Evolutionary conservation across 2,329 filamentous ascomycete genomes (phyloP).

Genomic region (Colletotrichum godetiae): DNA sequence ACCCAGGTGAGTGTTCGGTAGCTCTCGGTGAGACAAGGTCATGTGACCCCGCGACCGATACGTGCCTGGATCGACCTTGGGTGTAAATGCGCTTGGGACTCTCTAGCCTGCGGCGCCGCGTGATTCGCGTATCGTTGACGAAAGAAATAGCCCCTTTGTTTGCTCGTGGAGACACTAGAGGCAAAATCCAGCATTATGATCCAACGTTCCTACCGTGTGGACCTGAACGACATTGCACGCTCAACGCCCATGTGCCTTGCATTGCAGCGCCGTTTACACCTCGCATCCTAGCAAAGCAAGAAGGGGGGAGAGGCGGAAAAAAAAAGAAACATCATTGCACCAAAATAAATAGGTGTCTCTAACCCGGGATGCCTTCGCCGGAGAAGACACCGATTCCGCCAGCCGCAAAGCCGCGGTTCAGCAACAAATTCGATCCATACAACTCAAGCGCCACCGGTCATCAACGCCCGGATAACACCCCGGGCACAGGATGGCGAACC

Average conservation of each 20-base stretch:
- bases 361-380: constrained; percentile 9
- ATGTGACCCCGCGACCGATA: constrained; percentile 19
- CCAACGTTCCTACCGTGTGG: not conserved
- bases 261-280: not conserved
- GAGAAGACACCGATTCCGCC: constrained; percentile 39
- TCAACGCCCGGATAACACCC: constrained; percentile 77
- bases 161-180: not conserved
- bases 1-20: not conserved
- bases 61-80: constrained; percentile 13
- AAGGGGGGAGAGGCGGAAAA: too few species aligned
- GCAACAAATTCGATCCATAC: constrained; percentile 72
- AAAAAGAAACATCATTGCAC: not conserved
- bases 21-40: not conserved
- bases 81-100: constrained; percentile 16
- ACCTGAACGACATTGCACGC: not conserved
- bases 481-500: constrained; percentile 76
- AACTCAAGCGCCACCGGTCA: constrained; percentile 82
- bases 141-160: constrained; percentile 14
- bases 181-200: not conserved
- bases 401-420: constrained; percentile 54
- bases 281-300: not conserved
- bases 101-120: constrained; percentile 18
- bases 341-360: not conserved
- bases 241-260: constrained; percentile 8
- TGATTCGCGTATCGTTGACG: constrained; percentile 7